These are phyloP conservation scores for Pulveroboletus sp. DNA, from an alignment of 768 basidiomycete genomes.

Conservation along the genomic window DNA sequence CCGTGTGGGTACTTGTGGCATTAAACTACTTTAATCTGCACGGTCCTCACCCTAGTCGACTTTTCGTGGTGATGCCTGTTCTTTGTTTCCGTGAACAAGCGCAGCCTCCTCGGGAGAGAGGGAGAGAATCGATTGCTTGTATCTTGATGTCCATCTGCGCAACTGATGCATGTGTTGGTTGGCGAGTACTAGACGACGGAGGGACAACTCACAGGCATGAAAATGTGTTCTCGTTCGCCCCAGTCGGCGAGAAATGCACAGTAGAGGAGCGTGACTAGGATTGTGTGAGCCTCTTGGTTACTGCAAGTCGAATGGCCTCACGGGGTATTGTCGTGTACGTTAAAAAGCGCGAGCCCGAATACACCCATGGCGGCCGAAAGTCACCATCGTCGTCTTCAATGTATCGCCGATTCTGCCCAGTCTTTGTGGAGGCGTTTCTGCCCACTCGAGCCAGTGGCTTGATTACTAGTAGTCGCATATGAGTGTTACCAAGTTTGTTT, in stretches of 20 bases:
- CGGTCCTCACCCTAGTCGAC: neutral
- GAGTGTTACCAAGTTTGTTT: no score
- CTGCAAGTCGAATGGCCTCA: constrained; percentile 25
- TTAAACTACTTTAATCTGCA: constrained; percentile 5
- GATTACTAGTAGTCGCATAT: constrained; percentile 3
- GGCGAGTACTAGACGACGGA: neutral
- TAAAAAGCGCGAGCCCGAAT: constrained; percentile 47
- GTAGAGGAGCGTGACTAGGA: constrained; percentile 52
- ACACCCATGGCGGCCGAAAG: constrained; percentile 63
- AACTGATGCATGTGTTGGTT: constrained; percentile 34
- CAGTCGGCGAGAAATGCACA: constrained; percentile 63
- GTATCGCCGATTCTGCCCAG: constrained; percentile 5
- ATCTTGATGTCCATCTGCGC: constrained; percentile 54
- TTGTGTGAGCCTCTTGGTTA: neutral
- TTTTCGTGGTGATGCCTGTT: neutral
- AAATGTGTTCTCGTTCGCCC: constrained; percentile 70
- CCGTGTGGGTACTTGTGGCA: neutral
- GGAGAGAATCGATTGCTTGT: constrained; percentile 52
- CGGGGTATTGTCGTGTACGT: constrained; percentile 58
- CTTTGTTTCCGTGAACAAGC: constrained; percentile 15
- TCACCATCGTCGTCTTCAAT: constrained; percentile 32
- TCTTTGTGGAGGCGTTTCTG: constrained; percentile 16
- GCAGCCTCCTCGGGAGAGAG: constrained; percentile 54
- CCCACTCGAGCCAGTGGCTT: constrained; percentile 2
- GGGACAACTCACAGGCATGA: constrained; percentile 52